phyloP scores from a whole-genome alignment of 2,329 filamentous ascomycete species.

The Fusarium ambrosium region DNA sequence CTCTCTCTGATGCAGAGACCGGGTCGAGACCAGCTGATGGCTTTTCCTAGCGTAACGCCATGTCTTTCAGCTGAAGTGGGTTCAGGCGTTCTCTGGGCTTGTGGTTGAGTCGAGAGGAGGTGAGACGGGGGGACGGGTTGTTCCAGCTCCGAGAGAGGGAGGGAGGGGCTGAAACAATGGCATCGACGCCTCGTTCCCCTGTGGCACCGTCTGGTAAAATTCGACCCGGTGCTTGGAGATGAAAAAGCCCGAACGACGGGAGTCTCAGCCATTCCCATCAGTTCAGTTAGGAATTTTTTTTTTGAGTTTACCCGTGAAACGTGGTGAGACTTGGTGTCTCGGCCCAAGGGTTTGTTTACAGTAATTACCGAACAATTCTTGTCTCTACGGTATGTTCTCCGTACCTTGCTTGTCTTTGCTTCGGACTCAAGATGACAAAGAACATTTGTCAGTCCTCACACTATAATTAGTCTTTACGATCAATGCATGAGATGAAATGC shows the following conservation, averaged over 20 bases:
- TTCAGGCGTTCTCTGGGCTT: not conserved
- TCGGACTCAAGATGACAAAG: constrained; percentile 2
- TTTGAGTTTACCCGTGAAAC: not conserved
- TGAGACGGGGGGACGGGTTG: not conserved
- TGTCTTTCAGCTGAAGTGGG: not conserved
- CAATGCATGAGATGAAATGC: not conserved
- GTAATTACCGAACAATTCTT: not conserved
- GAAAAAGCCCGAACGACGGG: not conserved
- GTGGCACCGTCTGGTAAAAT: not conserved
- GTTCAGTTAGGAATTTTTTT: not conserved
- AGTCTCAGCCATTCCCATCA: constrained; percentile 1
- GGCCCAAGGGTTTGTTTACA: not conserved
- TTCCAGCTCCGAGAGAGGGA: not conserved
- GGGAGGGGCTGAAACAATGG: not conserved
- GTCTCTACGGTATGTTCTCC: not conserved
- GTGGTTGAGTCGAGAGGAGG: not conserved
- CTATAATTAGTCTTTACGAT: not conserved
- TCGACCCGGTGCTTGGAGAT: not conserved
- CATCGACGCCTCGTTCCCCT: not conserved
- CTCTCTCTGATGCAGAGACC: not conserved
- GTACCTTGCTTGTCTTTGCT: not conserved
- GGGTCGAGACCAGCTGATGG: not conserved
- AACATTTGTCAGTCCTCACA: constrained; percentile 1
- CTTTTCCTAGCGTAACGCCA: not conserved
- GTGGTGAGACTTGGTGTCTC: not conserved